Conservation (phyloP, 169 alveolate genomes). For the Pseudocohnilembus persalinus region DNA sequence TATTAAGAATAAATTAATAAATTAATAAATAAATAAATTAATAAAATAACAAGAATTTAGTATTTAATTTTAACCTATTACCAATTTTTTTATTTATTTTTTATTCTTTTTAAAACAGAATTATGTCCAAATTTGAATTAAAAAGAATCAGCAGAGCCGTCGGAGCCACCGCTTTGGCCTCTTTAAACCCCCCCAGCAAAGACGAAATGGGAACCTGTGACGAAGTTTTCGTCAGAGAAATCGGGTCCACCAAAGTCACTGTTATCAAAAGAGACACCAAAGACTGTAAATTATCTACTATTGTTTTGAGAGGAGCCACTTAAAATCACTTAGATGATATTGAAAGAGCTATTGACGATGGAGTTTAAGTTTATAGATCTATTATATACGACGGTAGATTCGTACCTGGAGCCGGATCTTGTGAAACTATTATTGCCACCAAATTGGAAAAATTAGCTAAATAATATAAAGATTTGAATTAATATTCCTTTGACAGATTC, state of each 20-base stretch:
- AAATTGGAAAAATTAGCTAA: conserved; percentile 86
- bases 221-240: conserved; percentile 71
- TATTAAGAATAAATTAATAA: too few species aligned
- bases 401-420: conserved; percentile 98
- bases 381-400: conserved; percentile 49
- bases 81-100: too few species aligned
- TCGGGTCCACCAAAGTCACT: conserved; percentile 79
- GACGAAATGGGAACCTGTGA: conserved; percentile 88
- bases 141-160: conserved; percentile 80
- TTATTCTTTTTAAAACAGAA: neutral
- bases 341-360: conserved; percentile 98
- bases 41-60: too few species aligned
- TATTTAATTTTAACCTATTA: too few species aligned
- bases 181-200: conserved; percentile 83
- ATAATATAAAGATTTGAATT: conserved; percentile 91
- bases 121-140: conserved; percentile 79
- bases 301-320: conserved; percentile 98
- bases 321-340: conserved; percentile 97
- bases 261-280: conserved; percentile 76
- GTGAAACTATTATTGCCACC: conserved; percentile 92
- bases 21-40: too few species aligned
- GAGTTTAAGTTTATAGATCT: conserved; percentile 87
- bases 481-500: conserved; percentile 96
- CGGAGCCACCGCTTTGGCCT: conserved; percentile 80
- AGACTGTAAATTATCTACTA: conserved; percentile 84